Conservation (phyloP, 2,329 filamentous ascomycete species). For the Venturia nashicola region DNA sequence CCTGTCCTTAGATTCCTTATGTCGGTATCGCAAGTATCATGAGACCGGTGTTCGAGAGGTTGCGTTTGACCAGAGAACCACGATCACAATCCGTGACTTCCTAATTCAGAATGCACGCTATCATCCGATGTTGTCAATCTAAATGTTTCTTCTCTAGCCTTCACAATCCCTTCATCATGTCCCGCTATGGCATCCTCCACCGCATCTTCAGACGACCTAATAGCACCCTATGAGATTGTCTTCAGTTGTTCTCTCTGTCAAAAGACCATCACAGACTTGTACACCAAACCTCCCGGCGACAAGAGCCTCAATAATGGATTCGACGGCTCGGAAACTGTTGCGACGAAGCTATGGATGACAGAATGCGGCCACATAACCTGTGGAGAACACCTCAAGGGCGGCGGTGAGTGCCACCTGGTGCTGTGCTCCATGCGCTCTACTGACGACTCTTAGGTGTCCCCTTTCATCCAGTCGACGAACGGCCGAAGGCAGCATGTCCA, state of each 20-base stretch:
- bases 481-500: constrained; percentile 32
- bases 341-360: constrained; percentile 31
- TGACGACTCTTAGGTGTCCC: constrained; percentile 26
- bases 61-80: background rate
- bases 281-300: constrained; percentile 25
- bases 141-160: background rate
- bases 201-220: constrained; percentile 1
- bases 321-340: constrained; percentile 12
- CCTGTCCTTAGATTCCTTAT: too few relatives aligned
- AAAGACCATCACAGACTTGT: constrained; percentile 31
- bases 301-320: constrained; percentile 21
- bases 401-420: constrained; percentile 25
- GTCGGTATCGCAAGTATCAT: background rate
- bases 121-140: background rate
- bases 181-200: background rate
- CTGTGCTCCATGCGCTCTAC: background rate
- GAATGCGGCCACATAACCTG: constrained; percentile 38
- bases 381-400: constrained; percentile 33
- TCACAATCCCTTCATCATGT: background rate
- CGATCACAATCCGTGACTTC: background rate
- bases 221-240: constrained; percentile 28
- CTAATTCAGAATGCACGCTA: background rate
- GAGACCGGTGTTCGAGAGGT: background rate
- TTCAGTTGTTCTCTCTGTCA: constrained; percentile 38
- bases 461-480: constrained; percentile 29